phyloP scores from a whole-genome alignment of 495 filamentous ascomycete species.

The Xylaria sp. region DNA sequence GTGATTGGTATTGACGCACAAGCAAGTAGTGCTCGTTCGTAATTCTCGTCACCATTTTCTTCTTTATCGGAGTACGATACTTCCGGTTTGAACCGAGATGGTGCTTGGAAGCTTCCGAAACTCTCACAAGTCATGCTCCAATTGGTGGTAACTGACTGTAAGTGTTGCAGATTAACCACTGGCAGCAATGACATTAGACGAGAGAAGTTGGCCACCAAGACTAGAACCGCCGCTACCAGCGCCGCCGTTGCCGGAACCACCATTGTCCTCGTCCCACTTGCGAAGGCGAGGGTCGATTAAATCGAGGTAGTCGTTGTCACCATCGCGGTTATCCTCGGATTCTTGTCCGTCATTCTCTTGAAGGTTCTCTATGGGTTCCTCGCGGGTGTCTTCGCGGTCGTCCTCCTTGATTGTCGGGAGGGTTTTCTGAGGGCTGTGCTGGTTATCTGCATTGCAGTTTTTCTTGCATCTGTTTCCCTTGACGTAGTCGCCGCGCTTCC shows the following conservation, averaged over 20 bases:
- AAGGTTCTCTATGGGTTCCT: not conserved
- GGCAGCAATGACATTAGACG: constrained; percentile 2
- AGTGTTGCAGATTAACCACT: not conserved
- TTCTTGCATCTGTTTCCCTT: not conserved
- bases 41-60: not conserved
- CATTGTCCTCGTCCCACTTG: constrained; percentile 4
- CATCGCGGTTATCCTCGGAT: not conserved
- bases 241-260: not conserved
- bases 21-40: not conserved
- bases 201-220: constrained; percentile 6
- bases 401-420: not conserved
- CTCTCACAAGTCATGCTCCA: too few species aligned
- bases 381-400: not conserved
- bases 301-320: not conserved
- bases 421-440: not conserved
- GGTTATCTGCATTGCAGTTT: too few species aligned
- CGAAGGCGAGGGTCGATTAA: not conserved
- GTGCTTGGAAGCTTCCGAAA: too few species aligned
- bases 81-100: too few species aligned
- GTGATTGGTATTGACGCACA: not conserved
- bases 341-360: not conserved
- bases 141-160: too few species aligned
- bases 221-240: not conserved
- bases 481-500: not conserved
- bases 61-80: too few species aligned